Conservation (phyloP, 140 eudicot species). For the Bidens hawaiensis region DNA sequence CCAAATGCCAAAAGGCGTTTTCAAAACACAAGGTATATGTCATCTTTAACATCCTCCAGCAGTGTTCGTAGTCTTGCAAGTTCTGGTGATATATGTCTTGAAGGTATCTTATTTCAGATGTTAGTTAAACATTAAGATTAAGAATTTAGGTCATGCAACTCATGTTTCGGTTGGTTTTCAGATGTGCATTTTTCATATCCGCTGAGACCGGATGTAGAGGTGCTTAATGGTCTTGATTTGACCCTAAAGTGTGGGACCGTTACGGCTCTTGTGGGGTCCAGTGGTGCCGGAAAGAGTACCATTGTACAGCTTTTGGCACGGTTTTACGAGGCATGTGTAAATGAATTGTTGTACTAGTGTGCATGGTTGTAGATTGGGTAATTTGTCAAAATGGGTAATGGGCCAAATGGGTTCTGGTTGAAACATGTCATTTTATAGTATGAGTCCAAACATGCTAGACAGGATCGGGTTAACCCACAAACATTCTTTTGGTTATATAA, state of each 20-base stretch:
- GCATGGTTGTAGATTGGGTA: background rate
- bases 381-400: background rate
- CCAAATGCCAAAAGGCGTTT: slow-evolving; percentile 35
- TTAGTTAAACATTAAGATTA: background rate
- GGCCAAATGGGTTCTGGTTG: background rate
- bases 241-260: slow-evolving; percentile 79
- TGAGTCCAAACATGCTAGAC: background rate
- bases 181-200: slow-evolving; percentile 95
- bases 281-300: slow-evolving; percentile 99
- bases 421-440: background rate
- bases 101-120: slow-evolving; percentile 48
- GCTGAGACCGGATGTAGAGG: slow-evolving; percentile 83
- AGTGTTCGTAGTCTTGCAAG: slow-evolving; percentile 65
- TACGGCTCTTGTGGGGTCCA: slow-evolving; percentile 92
- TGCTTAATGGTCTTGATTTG: slow-evolving; percentile 73
- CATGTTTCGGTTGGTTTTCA: slow-evolving; percentile 25
- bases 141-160: background rate
- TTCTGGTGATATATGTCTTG: slow-evolving; percentile 83
- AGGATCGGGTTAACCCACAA: background rate
- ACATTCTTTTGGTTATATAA: background rate
- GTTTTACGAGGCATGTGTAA: slow-evolving; percentile 70
- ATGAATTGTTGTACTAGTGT: background rate
- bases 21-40: slow-evolving; percentile 56
- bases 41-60: slow-evolving; percentile 64
- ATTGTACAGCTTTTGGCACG: slow-evolving; percentile 95